Base-by-base conservation (phyloP, 352 stramenopile species). In the Phytopythium montanum region DNA sequence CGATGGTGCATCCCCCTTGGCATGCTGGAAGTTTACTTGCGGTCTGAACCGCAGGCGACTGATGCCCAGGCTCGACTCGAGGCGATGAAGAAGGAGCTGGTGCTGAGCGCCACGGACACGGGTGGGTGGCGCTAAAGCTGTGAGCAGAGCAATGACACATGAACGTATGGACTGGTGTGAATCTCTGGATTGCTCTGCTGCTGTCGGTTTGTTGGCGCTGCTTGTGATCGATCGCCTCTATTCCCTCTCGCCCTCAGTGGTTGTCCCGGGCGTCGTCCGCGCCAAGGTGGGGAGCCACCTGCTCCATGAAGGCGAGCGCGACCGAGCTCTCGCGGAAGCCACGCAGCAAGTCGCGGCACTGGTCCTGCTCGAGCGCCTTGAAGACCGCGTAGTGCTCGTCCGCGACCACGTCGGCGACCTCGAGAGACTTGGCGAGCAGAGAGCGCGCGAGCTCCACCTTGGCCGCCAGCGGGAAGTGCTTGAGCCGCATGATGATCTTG, bases 301-400 rank as follows among this genome's bases (percentile, higher is more conserved):
- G 72, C 65, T 88, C 79, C 54, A 86, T 62, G 39, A 85, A 84
- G 5, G 77, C 50, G 25, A 91, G 62, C 19, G 78, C 82, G 48
- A 90, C 73, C 23, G 82, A 72, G 62, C 81, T 92, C 62, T 92
- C 79, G 33, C 74, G 76, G 45, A 94, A 79, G 18, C 75, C 70
- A 39, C 82, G 72, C 42, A 94, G 64, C 60, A 94, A 60, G 21
- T 90, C 76, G 25, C 74, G 72, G 34, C 77, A 90, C 54, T 94
- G 77, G 31, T 85, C 76, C 50, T 76, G 66, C 29, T 76, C 75
- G 39, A 94, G 66, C 13, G 79, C 65, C 18, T 81, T 58, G 49
- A 80, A 84, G 13, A 94, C 81, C 10, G 62, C 77, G 56, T 92
- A 92, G 55, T 88, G 76, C 23, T 92, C 78, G 61, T 91, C 84